Evolutionary conservation across 768 basidiomycete genomes (phyloP).

Genomic region (Ramaria sp.): DNA sequence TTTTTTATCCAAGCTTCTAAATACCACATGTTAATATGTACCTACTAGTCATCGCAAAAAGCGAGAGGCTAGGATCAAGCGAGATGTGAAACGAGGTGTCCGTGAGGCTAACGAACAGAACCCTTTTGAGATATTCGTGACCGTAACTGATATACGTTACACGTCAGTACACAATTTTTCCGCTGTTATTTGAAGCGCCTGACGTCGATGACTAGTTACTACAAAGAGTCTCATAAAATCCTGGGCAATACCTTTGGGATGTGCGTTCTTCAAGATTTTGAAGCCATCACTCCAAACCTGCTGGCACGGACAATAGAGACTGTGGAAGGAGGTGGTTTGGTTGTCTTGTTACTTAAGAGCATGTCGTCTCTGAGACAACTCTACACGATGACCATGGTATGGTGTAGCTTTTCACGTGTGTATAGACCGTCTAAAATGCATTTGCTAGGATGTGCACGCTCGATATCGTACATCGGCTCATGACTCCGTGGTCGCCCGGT

Average conservation of each 20-base stretch:
- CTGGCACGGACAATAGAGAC: conserved; percentile 97
- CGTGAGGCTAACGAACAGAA: conserved; percentile 92
- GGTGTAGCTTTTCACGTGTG: conserved; percentile 32
- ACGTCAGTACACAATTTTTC: conserved; percentile 43
- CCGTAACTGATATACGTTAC: conserved; percentile 98
- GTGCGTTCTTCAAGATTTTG: conserved; percentile 95
- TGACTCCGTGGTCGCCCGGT: conserved; percentile 81
- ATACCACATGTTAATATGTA: not conserved
- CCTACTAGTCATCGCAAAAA: conserved; percentile 80
- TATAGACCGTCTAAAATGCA: not conserved
- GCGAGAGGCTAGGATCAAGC: conserved; percentile 91
- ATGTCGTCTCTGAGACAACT: conserved; percentile 89
- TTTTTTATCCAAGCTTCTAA: not conserved
- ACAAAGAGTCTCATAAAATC: conserved; percentile 95
- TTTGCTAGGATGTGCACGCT: conserved; percentile 78
- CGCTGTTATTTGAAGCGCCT: not conserved
- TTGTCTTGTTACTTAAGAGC: conserved; percentile 85
- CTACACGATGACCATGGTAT: conserved; percentile 79
- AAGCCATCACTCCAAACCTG: conserved; percentile 94
- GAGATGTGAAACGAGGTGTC: conserved; percentile 89
- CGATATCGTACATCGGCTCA: conserved; percentile 90
- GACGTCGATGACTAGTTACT: conserved; percentile 49
- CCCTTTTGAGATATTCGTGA: conserved; percentile 97
- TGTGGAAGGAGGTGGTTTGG: conserved; percentile 87
- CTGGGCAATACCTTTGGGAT: conserved; percentile 97